Evolutionary conservation across 2,329 filamentous ascomycete genomes (phyloP).

Genomic region (Coniella vitis): DNA sequence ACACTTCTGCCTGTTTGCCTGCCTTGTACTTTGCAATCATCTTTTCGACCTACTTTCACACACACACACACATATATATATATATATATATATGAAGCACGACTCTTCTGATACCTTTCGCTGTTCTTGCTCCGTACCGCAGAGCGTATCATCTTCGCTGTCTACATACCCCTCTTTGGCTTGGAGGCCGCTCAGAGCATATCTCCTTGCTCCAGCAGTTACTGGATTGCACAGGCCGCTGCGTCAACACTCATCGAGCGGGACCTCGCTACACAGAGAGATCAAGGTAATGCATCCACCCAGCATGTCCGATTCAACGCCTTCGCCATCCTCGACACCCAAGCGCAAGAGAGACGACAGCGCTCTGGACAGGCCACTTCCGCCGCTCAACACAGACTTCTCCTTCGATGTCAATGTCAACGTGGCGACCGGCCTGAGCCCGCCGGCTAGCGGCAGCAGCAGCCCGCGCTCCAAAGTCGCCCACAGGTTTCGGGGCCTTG

Average conservation of each 20-base stretch:
- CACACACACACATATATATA: no score
- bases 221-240: background rate
- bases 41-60: no score
- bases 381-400: slow-evolving; percentile 27
- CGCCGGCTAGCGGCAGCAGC: slow-evolving; percentile 38
- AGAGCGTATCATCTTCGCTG: no score
- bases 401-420: slow-evolving; percentile 35
- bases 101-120: no score
- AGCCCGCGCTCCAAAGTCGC: slow-evolving; percentile 49
- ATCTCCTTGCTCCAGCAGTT: no score
- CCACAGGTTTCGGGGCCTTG: slow-evolving; percentile 45
- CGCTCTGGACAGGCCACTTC: slow-evolving; percentile 10
- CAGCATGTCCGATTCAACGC: slow-evolving; percentile 8
- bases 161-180: no score
- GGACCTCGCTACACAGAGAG: background rate
- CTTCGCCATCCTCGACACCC: slow-evolving; percentile 22
- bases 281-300: background rate
- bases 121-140: no score
- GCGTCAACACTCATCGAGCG: background rate
- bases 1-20: no score
- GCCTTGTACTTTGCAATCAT: no score
- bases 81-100: no score
- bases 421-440: slow-evolving; percentile 13
- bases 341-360: slow-evolving; percentile 24
- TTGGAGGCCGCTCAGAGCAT: no score